Base-by-base conservation (phyloP, 352 stramenopile genomes). In the Phytophthora hybrid region DNA sequence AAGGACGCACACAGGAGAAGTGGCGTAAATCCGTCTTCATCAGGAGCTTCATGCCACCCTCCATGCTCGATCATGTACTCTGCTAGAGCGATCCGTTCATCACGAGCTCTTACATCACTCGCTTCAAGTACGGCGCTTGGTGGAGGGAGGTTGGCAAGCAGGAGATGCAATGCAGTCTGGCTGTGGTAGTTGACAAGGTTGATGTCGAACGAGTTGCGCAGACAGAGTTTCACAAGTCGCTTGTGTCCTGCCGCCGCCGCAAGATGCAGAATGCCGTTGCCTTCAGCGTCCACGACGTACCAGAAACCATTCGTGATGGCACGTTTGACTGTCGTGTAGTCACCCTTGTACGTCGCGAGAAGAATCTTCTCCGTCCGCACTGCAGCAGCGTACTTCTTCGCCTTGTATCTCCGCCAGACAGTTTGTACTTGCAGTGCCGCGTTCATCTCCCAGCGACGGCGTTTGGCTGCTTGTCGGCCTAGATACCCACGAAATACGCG, bases 31-130 rank as follows among this genome's bases (percentile, higher is more conserved):
- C 85, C 82, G 61, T 85, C 77, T 44, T 85, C 73, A 58, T 95
- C 90, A 0, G 79, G 58, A 10, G 84, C 82, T 84, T 95, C 88
- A 39, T 93, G 86, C 88, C 88, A 94, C 8, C 87, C 90, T 3
- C 87, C 89, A 55, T 97, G 88, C 55, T 93, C 82, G n/a, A 97
- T 93, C 88, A 97, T 93, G 51, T 97, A 97, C 29, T 82, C 82
- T 1, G 76, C 82, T 10, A 95, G 53, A 4, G 75, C 80, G 4
- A 94, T 69, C 14, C 86, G 82, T 5, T 92, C 81, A 1, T 78
- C 66, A 32, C 68, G 74, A 34, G 39, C 31, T 54, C n/a, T 59
- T 3, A 70, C 32, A 26, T 76, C 58, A 44, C 57, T 66, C 2
- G 46, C 41, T 5, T 75, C 62, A 23, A 49, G 21, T 2, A 58